Conservation (phyloP, 2,329 filamentous ascomycete species). For the Fusarium tjaetaba region DNA sequence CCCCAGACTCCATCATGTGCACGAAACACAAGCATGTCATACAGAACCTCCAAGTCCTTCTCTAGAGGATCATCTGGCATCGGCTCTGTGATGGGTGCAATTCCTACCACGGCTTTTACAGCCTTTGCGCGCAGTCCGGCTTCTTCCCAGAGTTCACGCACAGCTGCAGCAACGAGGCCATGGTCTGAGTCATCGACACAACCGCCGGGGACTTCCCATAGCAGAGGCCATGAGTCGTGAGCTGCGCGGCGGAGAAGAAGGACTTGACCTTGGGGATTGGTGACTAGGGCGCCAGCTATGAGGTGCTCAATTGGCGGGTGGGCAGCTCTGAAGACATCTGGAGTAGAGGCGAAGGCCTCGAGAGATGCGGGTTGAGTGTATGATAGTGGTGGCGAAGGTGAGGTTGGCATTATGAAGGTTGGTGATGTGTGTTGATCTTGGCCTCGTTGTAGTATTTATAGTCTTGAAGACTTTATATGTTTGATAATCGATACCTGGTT, state of each 20-base stretch:
- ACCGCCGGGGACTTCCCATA: conserved; percentile 43
- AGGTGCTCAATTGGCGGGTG: conserved; percentile 37
- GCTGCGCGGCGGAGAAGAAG: conserved; percentile 42
- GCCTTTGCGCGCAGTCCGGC: conserved; percentile 48
- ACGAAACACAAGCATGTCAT: conserved; percentile 39
- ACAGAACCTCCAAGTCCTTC: conserved; percentile 34
- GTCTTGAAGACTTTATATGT: conserved; percentile 3
- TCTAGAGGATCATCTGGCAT: conserved; percentile 20
- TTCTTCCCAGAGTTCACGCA: conserved; percentile 60
- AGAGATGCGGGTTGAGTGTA: conserved; percentile 34
- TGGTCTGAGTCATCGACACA: conserved; percentile 36
- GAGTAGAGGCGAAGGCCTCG: conserved; percentile 14
- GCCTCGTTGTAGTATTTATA: not conserved
- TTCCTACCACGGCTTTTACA: conserved; percentile 40
- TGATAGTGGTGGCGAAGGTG: conserved; percentile 19
- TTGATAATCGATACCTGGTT: conserved; percentile 20
- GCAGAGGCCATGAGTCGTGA: conserved; percentile 42
- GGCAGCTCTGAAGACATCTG: conserved; percentile 27
- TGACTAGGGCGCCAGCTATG: conserved; percentile 41
- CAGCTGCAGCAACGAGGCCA: conserved; percentile 40
- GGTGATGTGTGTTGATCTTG: not conserved
- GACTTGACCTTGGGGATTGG: conserved; percentile 28
- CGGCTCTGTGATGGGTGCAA: not conserved
- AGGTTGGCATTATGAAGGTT: not conserved
- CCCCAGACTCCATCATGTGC: conserved; percentile 43